These are phyloP conservation scores for Erodium moschatum DNA, from an alignment of 441 rosid species.

Conservation along the genomic window DNA sequence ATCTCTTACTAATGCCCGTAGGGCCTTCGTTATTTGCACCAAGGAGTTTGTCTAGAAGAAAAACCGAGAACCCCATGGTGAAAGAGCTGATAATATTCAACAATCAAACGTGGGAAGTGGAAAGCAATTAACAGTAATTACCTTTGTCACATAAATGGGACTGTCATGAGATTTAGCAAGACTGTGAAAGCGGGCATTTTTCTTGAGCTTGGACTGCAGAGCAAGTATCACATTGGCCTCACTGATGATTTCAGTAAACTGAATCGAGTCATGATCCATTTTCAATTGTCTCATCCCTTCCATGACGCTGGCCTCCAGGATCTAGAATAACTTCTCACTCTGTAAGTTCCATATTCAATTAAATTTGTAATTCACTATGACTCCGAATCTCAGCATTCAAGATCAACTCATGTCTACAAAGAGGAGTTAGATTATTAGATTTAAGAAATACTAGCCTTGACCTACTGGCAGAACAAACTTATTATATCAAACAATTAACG, in stretches of 20 bases:
- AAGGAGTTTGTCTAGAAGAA: conserved; percentile 61
- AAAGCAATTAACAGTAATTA: conserved; percentile 23
- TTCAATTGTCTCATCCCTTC: conserved; percentile 65
- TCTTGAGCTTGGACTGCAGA: conserved; percentile 27
- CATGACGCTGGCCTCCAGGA: conserved; percentile 53
- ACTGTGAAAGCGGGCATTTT: conserved; percentile 48
- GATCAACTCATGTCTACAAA: not conserved
- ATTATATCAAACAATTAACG: not conserved
- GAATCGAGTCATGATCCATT: conserved; percentile 37
- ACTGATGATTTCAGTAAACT: conserved; percentile 57
- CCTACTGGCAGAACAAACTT: conserved; percentile 6
- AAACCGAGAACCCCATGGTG: conserved; percentile 4
- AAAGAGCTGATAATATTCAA: not conserved
- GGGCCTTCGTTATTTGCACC: conserved; percentile 65
- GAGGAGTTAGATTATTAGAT: not conserved
- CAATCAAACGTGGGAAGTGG: not conserved
- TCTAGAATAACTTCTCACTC: conserved; percentile 48
- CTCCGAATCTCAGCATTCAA: not conserved
- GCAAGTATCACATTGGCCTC: conserved; percentile 27
- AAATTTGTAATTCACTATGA: conserved; percentile 13
- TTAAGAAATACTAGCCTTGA: not conserved
- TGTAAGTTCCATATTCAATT: conserved; percentile 25
- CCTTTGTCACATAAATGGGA: conserved; percentile 75
- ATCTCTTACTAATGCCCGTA: conserved; percentile 44
- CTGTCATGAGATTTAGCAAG: conserved; percentile 56